Evolutionary conservation across 805 yeast genomes (phyloP), one percentile per base, ranked within the genome.

Genomic region (Yamadazyma insecticola): DNA sequence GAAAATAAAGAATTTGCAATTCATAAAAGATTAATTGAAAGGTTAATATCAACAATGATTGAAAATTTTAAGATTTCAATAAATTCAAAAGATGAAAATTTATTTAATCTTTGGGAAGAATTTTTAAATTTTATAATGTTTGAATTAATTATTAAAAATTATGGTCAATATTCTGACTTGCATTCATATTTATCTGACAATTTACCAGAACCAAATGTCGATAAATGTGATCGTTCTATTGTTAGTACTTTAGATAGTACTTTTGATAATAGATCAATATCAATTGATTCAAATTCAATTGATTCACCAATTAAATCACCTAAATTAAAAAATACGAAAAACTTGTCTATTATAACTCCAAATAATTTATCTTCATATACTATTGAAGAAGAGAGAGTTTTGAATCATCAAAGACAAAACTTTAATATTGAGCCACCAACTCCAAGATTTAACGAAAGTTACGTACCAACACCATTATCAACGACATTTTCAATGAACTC

Each of bases 321-420:
- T 9, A 30, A 33, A 21, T 21, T 33, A 10, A 62, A 60, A 44
- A 60, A 54, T 26, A 45, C 67, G 15, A 48, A 47, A 36, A 45
- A 52, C 32, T 45, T 47, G 30, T 48, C 44, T 20, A 45, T 50
- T n/a, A n/a, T n/a, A n/a, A n/a, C n/a, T n/a, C n/a, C n/a, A n/a
- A n/a, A n/a, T 28, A 42, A 41, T 16, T 15, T 30, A 12, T 21
- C n/a, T 19, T 19, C 17, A 14, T 24, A 32, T 4, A 11, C 27
- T 3, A 33, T 37, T 22, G 28, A 33, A 13, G 44, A 40, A 35
- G 39, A 40, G 16, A 30, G 29, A 16, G 35, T 12, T 17, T 18
- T 22, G 16, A 32, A 14, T 9, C 32, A 38, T 22, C 37, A 37
- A 32, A 30, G 41, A 32, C 23, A 35, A 18, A 41, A 41, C 7